Evolutionary conservation across 2,329 filamentous ascomycete genomes (phyloP).

Genomic region (Lecanosticta acicola): DNA sequence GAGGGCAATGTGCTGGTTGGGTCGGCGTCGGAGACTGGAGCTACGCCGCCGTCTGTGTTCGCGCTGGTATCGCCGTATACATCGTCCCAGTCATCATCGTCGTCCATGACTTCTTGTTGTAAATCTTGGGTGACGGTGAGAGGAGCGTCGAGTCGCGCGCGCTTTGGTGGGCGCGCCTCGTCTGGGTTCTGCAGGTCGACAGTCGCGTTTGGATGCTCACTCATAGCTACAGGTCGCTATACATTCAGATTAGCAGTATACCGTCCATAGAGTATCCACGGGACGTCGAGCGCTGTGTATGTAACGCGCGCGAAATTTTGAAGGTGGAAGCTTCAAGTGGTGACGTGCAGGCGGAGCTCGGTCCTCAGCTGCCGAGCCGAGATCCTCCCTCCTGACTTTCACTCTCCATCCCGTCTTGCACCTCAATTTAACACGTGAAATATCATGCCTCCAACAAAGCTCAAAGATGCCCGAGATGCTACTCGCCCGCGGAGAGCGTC

Average conservation of each 20-base stretch:
- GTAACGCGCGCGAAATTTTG: background rate
- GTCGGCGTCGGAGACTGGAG: background rate
- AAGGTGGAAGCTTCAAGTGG: background rate
- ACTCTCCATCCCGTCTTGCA: too few relatives aligned
- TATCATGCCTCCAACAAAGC: too few relatives aligned
- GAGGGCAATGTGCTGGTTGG: background rate
- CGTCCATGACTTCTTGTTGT: conserved; percentile 28
- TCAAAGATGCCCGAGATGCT: too few relatives aligned
- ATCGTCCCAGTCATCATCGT: conserved; percentile 31
- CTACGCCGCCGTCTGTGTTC: background rate
- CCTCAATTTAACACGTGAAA: too few relatives aligned
- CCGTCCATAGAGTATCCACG: too few relatives aligned
- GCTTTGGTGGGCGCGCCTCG: conserved; percentile 36
- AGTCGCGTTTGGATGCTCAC: background rate
- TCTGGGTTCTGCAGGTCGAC: conserved; percentile 17
- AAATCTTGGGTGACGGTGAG: conserved; percentile 29
- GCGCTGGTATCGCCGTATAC: conserved; percentile 27
- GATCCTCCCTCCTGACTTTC: too few relatives aligned
- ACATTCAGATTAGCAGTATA: too few relatives aligned
- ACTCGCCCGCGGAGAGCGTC: conserved; percentile 13
- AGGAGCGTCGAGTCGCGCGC: conserved; percentile 35
- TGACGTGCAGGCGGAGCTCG: background rate
- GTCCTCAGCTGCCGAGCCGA: background rate
- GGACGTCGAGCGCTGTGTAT: too few relatives aligned
- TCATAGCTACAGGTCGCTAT: background rate